Evolutionary conservation across 176 grass and related monocot species (phyloP), one percentile per base, ranked within the genome.

Genomic region (Stipa capillata): DNA sequence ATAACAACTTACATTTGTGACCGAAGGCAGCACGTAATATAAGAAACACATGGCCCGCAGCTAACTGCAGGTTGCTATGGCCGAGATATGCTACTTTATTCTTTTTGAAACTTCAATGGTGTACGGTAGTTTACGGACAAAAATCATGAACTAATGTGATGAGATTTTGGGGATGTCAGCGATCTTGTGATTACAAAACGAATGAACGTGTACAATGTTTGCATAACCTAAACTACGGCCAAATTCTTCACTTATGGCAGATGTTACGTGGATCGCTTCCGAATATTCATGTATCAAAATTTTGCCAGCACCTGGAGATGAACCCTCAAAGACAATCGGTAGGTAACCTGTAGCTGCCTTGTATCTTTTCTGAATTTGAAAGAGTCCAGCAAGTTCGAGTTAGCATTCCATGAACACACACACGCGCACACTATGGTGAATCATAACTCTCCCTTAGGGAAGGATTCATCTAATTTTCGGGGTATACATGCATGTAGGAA

Each of bases 301-400:
- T 91, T 93, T n/a, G 25, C 83, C 85, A 2, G 90, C 90, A 35
- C 93, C 90, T 1, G 90, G 90, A 14, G 93, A 97, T 15, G 93
- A 97, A 8, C 93, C 93, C 34, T 93, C 88, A 6, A 97, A 97
- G 11, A 97, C 49, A 57, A 93, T 80, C 1, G 88, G 93, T 11
- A 87, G 73, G 56, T 97, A 97, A 9, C 93, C 90, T 0, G 93
- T 97, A 13, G 88, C 93, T 27, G 85, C 86, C 71, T 91, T 93
- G 77, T 97, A 97, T 54, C 83, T 97, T 77, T 48, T 84, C 80
- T 97, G 93, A 57, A 93, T 93, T 88, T 97, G 93, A 82, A 77
- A 80, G 6, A 27, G 35, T 16, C 31, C 45, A 43, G 15, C 28
- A 63, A 82, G 12, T 69, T 21, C 7, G 33, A 1, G 28, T 76